phyloP scores from a whole-genome alignment of 2,329 filamentous ascomycete genomes.

The Mycosphaerella arachidis region DNA sequence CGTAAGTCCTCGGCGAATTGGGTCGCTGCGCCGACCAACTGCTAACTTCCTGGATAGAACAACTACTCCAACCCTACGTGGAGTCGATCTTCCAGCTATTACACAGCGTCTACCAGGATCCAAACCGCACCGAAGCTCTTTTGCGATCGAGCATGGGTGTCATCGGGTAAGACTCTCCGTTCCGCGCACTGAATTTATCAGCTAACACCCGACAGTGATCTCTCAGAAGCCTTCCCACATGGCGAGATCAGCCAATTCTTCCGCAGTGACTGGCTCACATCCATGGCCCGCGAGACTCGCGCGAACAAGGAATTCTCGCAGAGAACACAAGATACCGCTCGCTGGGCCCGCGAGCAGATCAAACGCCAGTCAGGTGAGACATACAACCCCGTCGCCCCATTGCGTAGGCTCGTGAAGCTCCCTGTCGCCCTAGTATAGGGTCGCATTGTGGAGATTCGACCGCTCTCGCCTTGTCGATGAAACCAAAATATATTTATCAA shows the following conservation, averaged over 20 bases:
- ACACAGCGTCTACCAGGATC: constrained; percentile 71
- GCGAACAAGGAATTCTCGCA: constrained; percentile 78
- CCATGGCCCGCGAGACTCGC: constrained; percentile 87
- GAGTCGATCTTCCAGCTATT: constrained; percentile 84
- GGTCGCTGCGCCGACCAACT: constrained; percentile 23
- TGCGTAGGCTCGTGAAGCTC: constrained; percentile 4
- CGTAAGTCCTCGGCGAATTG: constrained; percentile 48
- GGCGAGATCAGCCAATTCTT: constrained; percentile 81
- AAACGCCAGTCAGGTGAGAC: constrained; percentile 66
- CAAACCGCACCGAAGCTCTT: constrained; percentile 84
- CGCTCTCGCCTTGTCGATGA: neutral
- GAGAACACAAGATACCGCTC: constrained; percentile 87
- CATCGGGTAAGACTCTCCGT: constrained; percentile 66
- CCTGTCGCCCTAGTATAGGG: neutral
- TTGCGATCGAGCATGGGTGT: constrained; percentile 96
- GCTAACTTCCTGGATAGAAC: constrained; percentile 46
- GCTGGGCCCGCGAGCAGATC: constrained; percentile 96
- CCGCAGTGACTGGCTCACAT: constrained; percentile 84
- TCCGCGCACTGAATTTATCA: neutral
- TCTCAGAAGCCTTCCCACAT: constrained; percentile 88
- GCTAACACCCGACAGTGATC: constrained; percentile 57
- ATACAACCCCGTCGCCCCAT: neutral
- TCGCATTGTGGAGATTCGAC: neutral
- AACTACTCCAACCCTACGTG: constrained; percentile 70
- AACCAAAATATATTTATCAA: constrained; percentile 3